phyloP scores from a whole-genome alignment of 768 basidiomycete genomes.

The Brasilioporus rufonigricans region DNA sequence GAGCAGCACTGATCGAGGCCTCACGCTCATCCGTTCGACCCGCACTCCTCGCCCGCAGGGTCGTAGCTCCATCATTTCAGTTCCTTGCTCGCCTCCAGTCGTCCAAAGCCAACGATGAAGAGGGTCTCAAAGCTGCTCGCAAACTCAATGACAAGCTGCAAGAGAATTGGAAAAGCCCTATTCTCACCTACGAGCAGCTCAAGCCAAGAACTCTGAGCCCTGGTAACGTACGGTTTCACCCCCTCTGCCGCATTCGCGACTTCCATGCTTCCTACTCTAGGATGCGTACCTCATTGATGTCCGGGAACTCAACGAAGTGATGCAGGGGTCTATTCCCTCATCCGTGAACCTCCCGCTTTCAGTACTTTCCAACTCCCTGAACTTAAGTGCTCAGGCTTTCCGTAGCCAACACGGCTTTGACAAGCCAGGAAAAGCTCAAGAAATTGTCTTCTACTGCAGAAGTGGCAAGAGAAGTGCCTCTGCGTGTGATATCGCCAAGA shows the following conservation, averaged over 20 bases:
- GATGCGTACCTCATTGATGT: conserved; percentile 80
- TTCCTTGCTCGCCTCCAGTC: conserved; percentile 35
- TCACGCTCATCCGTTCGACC: conserved; percentile 13
- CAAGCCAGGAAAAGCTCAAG: conserved; percentile 67
- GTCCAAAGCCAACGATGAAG: conserved; percentile 22
- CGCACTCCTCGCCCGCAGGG: conserved; percentile 3
- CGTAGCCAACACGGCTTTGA: conserved; percentile 65
- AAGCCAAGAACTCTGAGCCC: conserved; percentile 80
- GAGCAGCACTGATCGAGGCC: conserved; percentile 13
- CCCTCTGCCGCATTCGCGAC: background rate
- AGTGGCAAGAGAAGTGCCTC: conserved; percentile 82
- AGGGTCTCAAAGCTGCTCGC: conserved; percentile 31
- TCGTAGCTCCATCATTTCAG: conserved; percentile 11
- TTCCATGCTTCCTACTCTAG: conserved; percentile 36
- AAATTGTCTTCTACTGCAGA: conserved; percentile 87
- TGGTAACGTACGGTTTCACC: conserved; percentile 43
- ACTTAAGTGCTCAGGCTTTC: conserved; percentile 55
- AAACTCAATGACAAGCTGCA: conserved; percentile 40
- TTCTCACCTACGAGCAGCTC: conserved; percentile 76
- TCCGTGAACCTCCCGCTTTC: conserved; percentile 88
- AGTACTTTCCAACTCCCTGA: conserved; percentile 64
- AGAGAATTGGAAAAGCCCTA: conserved; percentile 74
- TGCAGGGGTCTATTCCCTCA: conserved; percentile 90
- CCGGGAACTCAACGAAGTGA: conserved; percentile 89
- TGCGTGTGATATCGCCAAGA: conserved; percentile 77